Conservation (phyloP, 2,329 filamentous ascomycete genomes). For the Alternaria arborescens region DNA sequence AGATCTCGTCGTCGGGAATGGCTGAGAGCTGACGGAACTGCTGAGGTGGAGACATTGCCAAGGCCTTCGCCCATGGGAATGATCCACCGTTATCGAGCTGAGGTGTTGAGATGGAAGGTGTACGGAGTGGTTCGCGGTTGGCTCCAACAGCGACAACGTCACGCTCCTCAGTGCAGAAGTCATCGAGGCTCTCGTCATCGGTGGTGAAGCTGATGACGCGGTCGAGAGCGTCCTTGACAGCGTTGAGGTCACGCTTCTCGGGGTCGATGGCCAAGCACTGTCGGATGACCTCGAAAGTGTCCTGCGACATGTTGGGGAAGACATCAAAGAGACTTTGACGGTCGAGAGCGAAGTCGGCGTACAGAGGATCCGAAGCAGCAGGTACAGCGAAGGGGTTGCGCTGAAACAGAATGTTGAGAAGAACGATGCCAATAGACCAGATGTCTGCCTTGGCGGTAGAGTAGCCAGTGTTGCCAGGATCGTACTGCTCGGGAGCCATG, state of each 20-base stretch:
- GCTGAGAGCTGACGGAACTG: slow-evolving; percentile 82
- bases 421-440: slow-evolving; percentile 96
- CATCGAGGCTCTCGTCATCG: slow-evolving; percentile 87
- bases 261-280: slow-evolving; percentile 93
- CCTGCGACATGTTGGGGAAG: slow-evolving; percentile 97
- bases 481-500: slow-evolving; percentile 98
- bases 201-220: slow-evolving; percentile 91
- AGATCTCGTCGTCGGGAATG: slow-evolving; percentile 81
- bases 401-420: slow-evolving; percentile 95
- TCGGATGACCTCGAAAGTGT: slow-evolving; percentile 92
- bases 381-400: slow-evolving; percentile 95
- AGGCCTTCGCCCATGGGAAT: slow-evolving; percentile 93
- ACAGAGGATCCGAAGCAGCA: slow-evolving; percentile 88
- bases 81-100: slow-evolving; percentile 77
- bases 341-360: slow-evolving; percentile 90
- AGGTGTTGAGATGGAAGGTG: slow-evolving; percentile 91
- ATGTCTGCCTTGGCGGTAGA: slow-evolving; percentile 92
- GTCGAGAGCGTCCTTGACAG: slow-evolving; percentile 78
- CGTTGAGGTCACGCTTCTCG: slow-evolving; percentile 81
- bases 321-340: slow-evolving; percentile 97
- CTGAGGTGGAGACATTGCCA: slow-evolving; percentile 78
- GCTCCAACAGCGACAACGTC: slow-evolving; percentile 79
- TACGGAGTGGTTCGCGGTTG: slow-evolving; percentile 93
- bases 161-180: slow-evolving; percentile 87
- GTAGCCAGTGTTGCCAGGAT: slow-evolving; percentile 86